Evolutionary conservation across 2,329 filamentous ascomycete genomes (phyloP), one percentile per base, ranked within the genome.

Genomic region (Coleophoma eucalyptorum): DNA sequence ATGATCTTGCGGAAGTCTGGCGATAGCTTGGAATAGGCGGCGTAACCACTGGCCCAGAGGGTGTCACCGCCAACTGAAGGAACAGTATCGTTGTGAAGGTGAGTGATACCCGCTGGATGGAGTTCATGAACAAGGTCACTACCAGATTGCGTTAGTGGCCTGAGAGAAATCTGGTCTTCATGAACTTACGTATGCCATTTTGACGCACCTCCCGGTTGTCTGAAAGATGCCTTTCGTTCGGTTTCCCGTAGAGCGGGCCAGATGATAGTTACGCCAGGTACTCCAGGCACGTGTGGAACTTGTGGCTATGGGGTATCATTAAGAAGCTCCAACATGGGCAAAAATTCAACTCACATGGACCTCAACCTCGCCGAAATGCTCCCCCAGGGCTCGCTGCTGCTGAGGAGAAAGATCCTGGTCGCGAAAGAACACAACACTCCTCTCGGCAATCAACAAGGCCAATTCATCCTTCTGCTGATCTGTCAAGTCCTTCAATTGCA

Each of bases 1-100:
- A 89, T 86, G 48, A 89, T 80, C 63, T 79, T 79, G 38, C 86
- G 83, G 69, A 90, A 89, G 2, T 72, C 78, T 0, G 85, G 86
- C 1, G 82, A 86, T 0, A 89, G 75, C 67, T 89, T 89, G 66
- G 88, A 84, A 58, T 90, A 90, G 0, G 86, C 86, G 0, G 80
- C 72, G 62, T 89, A 89, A 1, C 86, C 84, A 51, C 77, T 83
- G 0, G 86, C 83, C 86, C 86, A 90, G 0, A 89, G 76, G 0
- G 86, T 89, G 64, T 90, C 86, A 11, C 86, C 86, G 1, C 86
- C 86, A 0, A 81, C 63, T 0, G 50, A 51, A 11, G 63, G 63
- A 0, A 89, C 73, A 0, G 83, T 84, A 62, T 87, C 84, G 49
- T 87, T 87, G 68, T 87, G 83, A 5, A 88, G 71, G 62, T 87